phyloP scores from a whole-genome alignment of 495 filamentous ascomycete genomes.

The Sphaerosporella brunnea region DNA sequence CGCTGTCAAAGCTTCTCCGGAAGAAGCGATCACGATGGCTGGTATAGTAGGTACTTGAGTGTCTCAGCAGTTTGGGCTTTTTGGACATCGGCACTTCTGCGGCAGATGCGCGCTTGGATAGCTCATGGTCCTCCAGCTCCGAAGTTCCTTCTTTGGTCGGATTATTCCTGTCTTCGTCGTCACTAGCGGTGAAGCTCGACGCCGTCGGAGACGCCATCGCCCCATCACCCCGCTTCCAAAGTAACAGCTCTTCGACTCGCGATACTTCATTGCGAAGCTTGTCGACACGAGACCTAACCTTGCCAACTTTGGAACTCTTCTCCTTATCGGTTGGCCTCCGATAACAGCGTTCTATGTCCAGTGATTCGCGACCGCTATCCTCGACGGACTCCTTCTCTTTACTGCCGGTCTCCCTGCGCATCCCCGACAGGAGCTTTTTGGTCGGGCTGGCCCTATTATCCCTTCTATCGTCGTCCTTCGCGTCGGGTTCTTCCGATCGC shows the following conservation, averaged over 20 bases:
- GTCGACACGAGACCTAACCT: constrained; percentile 21
- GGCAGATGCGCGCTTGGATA: constrained; percentile 1
- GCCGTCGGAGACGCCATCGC: constrained; percentile 17
- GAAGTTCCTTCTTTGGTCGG: constrained; percentile 8
- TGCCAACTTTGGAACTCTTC: constrained; percentile 9
- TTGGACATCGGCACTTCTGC: constrained; percentile 10
- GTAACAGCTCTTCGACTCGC: constrained; percentile 22
- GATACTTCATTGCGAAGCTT: constrained; percentile 23
- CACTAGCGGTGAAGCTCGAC: constrained; percentile 17
- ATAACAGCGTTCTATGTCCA: constrained; percentile 10
- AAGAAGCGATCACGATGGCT: too few relatives aligned
- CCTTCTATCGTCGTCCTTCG: constrained; percentile 8
- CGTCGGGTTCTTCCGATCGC: constrained; percentile 10
- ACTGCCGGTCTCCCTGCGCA: constrained; percentile 11
- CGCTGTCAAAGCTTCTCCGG: constrained; percentile 9
- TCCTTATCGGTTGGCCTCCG: not conserved
- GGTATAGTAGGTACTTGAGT: constrained; percentile 10
- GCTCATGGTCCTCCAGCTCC: constrained; percentile 15
- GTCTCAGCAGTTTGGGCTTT: constrained; percentile 7
- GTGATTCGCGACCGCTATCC: constrained; percentile 17
- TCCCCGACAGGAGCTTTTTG: constrained; percentile 18
- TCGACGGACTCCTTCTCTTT: constrained; percentile 4
- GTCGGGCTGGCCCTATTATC: constrained; percentile 16
- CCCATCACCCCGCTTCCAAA: constrained; percentile 9
- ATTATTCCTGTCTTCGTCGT: constrained; percentile 15